Conservation (phyloP, 2,329 filamentous ascomycete species). For the Beauveria medogensis region DNA sequence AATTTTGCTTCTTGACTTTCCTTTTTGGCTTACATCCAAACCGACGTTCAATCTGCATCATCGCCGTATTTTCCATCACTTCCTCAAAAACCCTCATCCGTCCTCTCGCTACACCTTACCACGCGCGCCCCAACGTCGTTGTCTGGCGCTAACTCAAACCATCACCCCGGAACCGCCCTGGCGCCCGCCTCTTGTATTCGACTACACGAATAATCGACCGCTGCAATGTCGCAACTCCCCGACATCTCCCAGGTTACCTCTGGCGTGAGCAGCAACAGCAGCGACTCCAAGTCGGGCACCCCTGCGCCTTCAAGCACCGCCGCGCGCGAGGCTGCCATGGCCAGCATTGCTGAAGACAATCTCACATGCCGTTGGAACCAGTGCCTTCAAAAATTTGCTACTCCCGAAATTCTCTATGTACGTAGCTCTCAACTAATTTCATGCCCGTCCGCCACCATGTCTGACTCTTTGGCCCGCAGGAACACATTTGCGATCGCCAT, state of each 20-base stretch:
- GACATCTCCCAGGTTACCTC: conserved; percentile 17
- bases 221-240: conserved; percentile 8
- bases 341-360: conserved; percentile 40
- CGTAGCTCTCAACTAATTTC: conserved; percentile 18
- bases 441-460: not conserved
- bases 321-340: conserved; percentile 35
- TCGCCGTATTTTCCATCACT: not conserved
- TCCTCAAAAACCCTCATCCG: not conserved
- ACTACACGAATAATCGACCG: not conserved
- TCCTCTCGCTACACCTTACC: not conserved
- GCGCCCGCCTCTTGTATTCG: not conserved
- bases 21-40: not conserved
- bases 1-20: not conserved
- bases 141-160: not conserved
- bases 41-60: not conserved
- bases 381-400: conserved; percentile 51
- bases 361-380: conserved; percentile 53
- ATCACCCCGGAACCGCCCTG: not conserved
- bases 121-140: not conserved
- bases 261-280: conserved; percentile 31
- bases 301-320: conserved; percentile 43
- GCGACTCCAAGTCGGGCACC: conserved; percentile 44
- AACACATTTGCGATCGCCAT: conserved; percentile 96
- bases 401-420: conserved; percentile 53
- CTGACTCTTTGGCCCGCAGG: conserved; percentile 42